Base-by-base conservation (phyloP, 2,329 filamentous ascomycete species). In the Falciphora oryzae region DNA sequence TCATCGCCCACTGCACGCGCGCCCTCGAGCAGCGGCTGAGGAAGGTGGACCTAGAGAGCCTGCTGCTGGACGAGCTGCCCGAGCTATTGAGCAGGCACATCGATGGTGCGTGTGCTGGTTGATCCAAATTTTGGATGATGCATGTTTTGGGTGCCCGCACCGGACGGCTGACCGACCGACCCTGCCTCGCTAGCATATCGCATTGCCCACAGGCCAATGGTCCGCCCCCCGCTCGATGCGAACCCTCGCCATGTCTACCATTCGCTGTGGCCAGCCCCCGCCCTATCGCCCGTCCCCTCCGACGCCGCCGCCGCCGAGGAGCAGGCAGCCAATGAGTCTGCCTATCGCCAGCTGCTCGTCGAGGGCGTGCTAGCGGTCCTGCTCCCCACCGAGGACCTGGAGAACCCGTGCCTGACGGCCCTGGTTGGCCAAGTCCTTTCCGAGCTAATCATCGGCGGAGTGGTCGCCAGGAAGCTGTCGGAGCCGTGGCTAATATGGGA, bases 401-500 rank as follows among this genome's bases (percentile, higher is more conserved):
- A 94, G 72, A 98, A 97, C 74, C 86, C 86, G 64, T 96, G 92
- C 74, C 81, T 98, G 71, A 89, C 91, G 65, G 85, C 91, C 50
- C 81, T 99, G 67, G 89, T 97, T 67, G 87, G 88, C 64, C 92
- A 97, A 76, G 90, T 98, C 68, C 83, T 98, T 67, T 91, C 93
- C 8, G 93, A 97, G 76, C 87, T 96, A 74, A 91, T 98, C 67
- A 82, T 99, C 68, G 92, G 92, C 67, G 93, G 92, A 70, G 84
- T 90, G 65, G 82, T 97, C 70, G 87, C 88, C 71, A 90, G 89
- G 71, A 96, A 90, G 74, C 83, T 90, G 57, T 92, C 90, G 69
- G 89, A 98, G 77, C 91, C 91, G 29, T 96, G 92, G 91, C 84
- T 97, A 72, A 77, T 98, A 69, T 97, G 90, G 86, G 93, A 96